Base-by-base conservation (phyloP, 768 basidiomycete species). In the Termitomyces sp. region DNA sequence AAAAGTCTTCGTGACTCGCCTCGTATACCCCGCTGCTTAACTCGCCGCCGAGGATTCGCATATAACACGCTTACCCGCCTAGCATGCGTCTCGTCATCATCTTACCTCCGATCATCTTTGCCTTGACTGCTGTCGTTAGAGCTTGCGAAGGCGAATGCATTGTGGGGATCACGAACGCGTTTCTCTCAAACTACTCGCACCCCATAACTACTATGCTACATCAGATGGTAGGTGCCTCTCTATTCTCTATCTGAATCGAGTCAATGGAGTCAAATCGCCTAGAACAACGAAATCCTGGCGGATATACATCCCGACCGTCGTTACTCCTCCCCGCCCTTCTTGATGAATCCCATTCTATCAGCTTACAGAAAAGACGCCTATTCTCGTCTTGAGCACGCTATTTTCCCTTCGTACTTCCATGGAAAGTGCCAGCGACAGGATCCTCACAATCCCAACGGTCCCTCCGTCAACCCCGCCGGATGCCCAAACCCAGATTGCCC, bases 401-500 rank as follows among this genome's bases (percentile, higher is more conserved):
- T 91, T 58, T 91, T 91, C 62, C 83, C 84, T 5, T 66, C 71
- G n/a, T 82, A 74, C 71, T 92, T 92, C 68, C 89, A 91, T 61
- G 90, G 89, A 56, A 91, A 88, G 71, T 91, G 89, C 64, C 80
- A 81, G 66, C 63, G 75, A 24, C 73, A 81, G 44, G 82, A 83
- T 36, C 57, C 60, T 22, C 20, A 51, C 8, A 55, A 63, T 18
- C 59, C 60, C 12, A 48, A 56, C 22, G 63, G 55, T n/a, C 64
- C 61, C 1, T 26, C 13, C 42, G 71, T 77, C 56, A 81, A 87
- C 40, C 89, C 89, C 16, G 53, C 72, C 2, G 89, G 90, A 24
- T 91, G 90, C 63, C 89, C 89, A 9, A 88, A 91, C 62, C 88
- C 89, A 36, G 83, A 91, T 65, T 92, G 89, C 67, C 82, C 87